These are phyloP conservation scores for Tilletia setariae DNA, from an alignment of 1,284 basidiomycete species.

Conservation along the genomic window DNA sequence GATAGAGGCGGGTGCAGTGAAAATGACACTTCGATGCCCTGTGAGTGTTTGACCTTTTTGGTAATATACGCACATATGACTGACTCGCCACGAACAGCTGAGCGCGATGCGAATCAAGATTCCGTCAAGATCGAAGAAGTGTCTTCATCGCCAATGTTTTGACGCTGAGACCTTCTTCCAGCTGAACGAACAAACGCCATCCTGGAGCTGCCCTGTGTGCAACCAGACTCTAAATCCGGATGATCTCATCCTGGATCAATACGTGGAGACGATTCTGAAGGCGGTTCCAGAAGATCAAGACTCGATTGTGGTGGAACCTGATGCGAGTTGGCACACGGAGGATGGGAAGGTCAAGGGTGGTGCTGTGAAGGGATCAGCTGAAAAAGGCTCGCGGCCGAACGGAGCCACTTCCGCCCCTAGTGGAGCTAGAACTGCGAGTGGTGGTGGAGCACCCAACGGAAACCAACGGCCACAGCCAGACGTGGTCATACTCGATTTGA, in stretches of 20 bases:
- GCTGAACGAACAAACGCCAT: slow-evolving; percentile 93
- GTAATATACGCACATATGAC: neutral
- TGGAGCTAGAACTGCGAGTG: neutral
- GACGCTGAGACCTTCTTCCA: slow-evolving; percentile 91
- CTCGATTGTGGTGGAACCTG: slow-evolving; percentile 85
- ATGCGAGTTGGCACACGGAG: slow-evolving; percentile 90
- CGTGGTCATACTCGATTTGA: neutral
- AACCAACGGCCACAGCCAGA: neutral
- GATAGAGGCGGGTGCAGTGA: slow-evolving; percentile 45
- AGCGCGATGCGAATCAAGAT: slow-evolving; percentile 81
- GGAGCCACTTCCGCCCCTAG: neutral
- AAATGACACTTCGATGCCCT: slow-evolving; percentile 46
- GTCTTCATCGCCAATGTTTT: slow-evolving; percentile 91
- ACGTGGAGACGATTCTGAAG: slow-evolving; percentile 69
- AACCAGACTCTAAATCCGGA: slow-evolving; percentile 72
- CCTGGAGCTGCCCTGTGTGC: slow-evolving; percentile 95
- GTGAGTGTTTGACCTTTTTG: slow-evolving; percentile 11
- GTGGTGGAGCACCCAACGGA: neutral
- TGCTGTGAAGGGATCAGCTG: neutral
- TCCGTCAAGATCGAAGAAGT: slow-evolving; percentile 78
- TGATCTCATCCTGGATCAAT: slow-evolving; percentile 89
- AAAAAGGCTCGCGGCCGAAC: neutral
- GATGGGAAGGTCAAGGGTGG: slow-evolving; percentile 67
- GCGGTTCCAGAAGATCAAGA: slow-evolving; percentile 75
- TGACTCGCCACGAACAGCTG: slow-evolving; percentile 60